Evolutionary conservation across 2,329 filamentous ascomycete genomes (phyloP), one percentile per base, ranked within the genome.

Genomic region (Colletotrichum tropicale): DNA sequence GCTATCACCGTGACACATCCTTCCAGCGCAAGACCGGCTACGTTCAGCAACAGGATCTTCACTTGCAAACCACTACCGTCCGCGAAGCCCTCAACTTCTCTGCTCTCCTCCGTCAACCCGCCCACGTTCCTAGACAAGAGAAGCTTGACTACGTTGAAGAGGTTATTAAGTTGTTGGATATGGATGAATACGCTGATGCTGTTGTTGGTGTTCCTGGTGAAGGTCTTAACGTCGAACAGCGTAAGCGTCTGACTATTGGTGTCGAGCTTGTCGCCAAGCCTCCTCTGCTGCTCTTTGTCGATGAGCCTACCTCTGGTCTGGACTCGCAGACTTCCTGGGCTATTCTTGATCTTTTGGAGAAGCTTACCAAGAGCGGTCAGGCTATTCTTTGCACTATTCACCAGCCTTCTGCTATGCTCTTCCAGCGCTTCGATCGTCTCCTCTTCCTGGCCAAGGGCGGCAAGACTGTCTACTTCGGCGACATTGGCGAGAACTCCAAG

Each of bases 371-470:
- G 84, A 94, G 93, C 77, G 96, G 96, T 18, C 95, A 98, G 83
- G 96, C 96, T 67, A 95, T 98, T 84, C 92, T 98, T n/a, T 98
- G 96, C 87, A 98, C 96, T 0, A 98, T 98, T 76, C 96, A 98
- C 84, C 96, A 98, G 84, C 96, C 96, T n/a, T 98, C 95, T 16
- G 96, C 96, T 38, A 96, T 98, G 90, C 89, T 98, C 69, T 98
- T 98, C 88, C 95, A 98, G 83, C 94, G 95, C 74, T 98, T 97
- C 82, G 95, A 97, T 81, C 91, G 94, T 74, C 90, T 97, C 9
- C 88, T 96, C 36, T 95, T 97, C 87, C 87, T 97, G 18, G 92
- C 93, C 38, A 93, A 91, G 81, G 94, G 94, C 71, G 95, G 95
- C 71, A 91, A 88, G 81, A 95, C 94, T 2, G 93, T 96, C 61